These are phyloP conservation scores for Apiospora marii DNA, from an alignment of 2,329 filamentous ascomycete species.

Conservation along the genomic window DNA sequence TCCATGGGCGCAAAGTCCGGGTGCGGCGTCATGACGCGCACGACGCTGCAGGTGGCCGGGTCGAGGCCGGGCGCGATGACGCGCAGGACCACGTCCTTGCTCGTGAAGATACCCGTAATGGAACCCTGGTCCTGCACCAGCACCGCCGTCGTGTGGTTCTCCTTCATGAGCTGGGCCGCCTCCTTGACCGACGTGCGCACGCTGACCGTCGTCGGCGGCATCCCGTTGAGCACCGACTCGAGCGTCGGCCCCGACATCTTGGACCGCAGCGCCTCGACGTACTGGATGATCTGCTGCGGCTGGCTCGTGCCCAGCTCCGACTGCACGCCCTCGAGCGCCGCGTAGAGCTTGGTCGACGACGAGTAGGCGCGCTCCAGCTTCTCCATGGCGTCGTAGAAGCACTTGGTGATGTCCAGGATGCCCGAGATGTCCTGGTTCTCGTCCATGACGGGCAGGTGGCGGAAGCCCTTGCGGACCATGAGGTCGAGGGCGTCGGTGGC, in stretches of 20 bases:
- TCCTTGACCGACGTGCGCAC: conserved; percentile 97
- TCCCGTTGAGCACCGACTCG: conserved; percentile 90
- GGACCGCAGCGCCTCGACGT: conserved; percentile 90
- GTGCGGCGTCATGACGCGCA: conserved; percentile 98
- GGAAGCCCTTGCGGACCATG: conserved; percentile 98
- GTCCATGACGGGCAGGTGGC: conserved; percentile 98
- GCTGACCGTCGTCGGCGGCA: conserved; percentile 92
- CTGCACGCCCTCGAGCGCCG: conserved; percentile 96
- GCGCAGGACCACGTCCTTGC: conserved; percentile 97
- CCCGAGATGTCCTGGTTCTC: conserved; percentile 99
- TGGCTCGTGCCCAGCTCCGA: conserved; percentile 95
- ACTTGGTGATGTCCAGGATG: conserved; percentile 98
- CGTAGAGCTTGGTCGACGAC: conserved; percentile 97
- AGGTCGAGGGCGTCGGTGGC: conserved; percentile 96
- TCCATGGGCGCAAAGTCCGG: conserved; percentile 98
- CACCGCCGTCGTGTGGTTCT: conserved; percentile 96
- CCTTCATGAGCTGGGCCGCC: conserved; percentile 95
- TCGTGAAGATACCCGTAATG: conserved; percentile 99
- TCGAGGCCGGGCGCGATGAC: conserved; percentile 97
- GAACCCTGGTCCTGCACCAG: conserved; percentile 95
- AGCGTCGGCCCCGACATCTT: conserved; percentile 99
- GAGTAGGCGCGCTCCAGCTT: conserved; percentile 97
- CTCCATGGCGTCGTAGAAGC: conserved; percentile 99
- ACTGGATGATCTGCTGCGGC: conserved; percentile 98
- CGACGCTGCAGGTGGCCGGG: conserved; percentile 93